Evolutionary conservation across 2,329 filamentous ascomycete genomes (phyloP), one percentile per base, ranked within the genome.

Genomic region (Eutypa lata): DNA sequence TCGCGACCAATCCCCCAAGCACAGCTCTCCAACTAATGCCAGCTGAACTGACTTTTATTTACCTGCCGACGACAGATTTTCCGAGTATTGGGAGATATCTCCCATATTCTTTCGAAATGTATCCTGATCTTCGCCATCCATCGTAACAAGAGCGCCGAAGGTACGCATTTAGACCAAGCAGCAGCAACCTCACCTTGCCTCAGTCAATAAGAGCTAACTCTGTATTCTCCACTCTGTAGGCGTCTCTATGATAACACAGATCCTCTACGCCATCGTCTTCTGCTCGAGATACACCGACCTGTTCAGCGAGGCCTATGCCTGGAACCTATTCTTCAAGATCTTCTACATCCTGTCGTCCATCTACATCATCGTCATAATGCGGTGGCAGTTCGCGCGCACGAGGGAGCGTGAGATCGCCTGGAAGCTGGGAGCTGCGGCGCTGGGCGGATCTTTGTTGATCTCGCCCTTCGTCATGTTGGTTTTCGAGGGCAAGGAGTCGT

Each of bases 41-140:
- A n/a, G 44, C 47, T 31, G 10, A 16, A 13, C 7, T 45, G 13
- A 24, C 43, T 18, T 35, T 19, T 16, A 44, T 14, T 31, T n/a
- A n/a, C n/a, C n/a, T n/a, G n/a, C n/a, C 10, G 28, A 19, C 16
- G 26, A 24, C 49, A 84, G 82, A 58, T 81, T 63, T 84, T 96
- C 73, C 89, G 91, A 65, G 81, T 95, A 65, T 71, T 91, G 64
- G 93, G 84, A 68, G 93, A 97, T 70, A 72, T 93, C 63, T 90
- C 89, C 65, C 93, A 97, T 69, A 83, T 90, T 45, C 78, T 85
- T 47, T 94, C 91, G 53, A 97, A 96, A 80, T 84, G 87, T 70
- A 94, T 97, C 67, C 81, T 97, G 63, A 91, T 97, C 74, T 89
- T 87, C 76, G 86, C 91, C 51, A 96, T 97, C 65, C 91, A 96